phyloP scores from a whole-genome alignment of 2,329 filamentous ascomycete genomes.

The Plectosphaerella cucumerina region DNA sequence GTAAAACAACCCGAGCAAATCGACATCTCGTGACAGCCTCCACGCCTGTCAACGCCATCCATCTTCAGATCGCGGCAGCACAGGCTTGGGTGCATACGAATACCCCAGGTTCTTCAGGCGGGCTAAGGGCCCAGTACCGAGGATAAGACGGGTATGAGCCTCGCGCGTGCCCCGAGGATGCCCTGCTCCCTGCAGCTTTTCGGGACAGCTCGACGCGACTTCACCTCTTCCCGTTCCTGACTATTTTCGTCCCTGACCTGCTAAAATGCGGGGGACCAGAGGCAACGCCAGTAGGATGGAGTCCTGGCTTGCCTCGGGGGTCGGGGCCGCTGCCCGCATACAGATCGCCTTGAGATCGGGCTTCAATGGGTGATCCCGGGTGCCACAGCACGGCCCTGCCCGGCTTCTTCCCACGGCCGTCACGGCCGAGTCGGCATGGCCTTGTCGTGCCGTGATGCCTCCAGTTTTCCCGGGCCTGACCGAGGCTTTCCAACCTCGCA shows the following conservation, averaged over 20 bases:
- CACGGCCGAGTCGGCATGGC: background rate
- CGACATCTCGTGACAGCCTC: background rate
- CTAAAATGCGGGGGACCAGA: conserved; percentile 2
- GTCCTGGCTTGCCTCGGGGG: background rate
- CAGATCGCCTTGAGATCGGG: background rate
- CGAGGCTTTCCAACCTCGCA: background rate
- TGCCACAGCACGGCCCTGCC: background rate
- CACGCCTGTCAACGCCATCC: background rate
- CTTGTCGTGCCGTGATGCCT: background rate
- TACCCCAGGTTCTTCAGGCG: background rate
- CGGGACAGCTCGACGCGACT: conserved; percentile 11
- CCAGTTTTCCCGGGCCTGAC: background rate
- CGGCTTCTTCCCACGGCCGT: background rate
- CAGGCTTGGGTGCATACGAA: background rate
- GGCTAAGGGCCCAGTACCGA: conserved; percentile 5
- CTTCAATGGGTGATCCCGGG: background rate
- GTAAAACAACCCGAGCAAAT: background rate
- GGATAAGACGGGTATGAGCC: conserved; percentile 11
- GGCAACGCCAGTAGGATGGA: background rate
- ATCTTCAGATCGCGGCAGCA: background rate
- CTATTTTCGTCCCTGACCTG: conserved; percentile 16
- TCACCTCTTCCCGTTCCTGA: conserved; percentile 15
- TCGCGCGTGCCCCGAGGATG: conserved; percentile 1
- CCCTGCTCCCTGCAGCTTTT: conserved; percentile 2
- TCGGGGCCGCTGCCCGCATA: background rate